Evolutionary conservation across 2,329 filamentous ascomycete species (phyloP), one percentile per base, ranked within the genome.

Genomic region (Pyrenochaeta sp.): DNA sequence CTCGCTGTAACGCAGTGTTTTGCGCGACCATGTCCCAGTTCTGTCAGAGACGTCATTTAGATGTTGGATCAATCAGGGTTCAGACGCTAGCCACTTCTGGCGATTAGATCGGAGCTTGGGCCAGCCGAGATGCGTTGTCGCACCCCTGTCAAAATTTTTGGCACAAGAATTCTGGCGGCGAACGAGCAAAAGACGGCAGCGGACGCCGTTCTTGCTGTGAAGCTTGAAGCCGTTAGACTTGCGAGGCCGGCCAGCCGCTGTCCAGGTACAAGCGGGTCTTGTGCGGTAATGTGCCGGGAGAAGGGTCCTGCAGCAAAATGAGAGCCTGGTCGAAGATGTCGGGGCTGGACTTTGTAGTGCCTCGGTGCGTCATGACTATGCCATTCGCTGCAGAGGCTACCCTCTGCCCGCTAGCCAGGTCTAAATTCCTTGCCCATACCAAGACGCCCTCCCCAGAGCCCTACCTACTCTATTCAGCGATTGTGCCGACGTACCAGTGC

Each of bases 401-500:
- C 29, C 41, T 48, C 30, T n/a, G 51, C 51, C 46, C 41, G 40
- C 51, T 52, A 41, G 43, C 35, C 38, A 40, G 35, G 41, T 40
- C 40, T 42, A 50, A 51, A 51, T 46, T 46, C 32, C 38, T 45
- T 35, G 29, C 40, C 46, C 49, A 44, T 48, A 42, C 35, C 54
- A 46, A 51, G 30, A 54, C 32, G 39, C 32, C 40, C 43, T 47
- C 45, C 49, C 35, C 43, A 32, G 35, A 31, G 19, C 44, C 39
- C 50, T 47, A 44, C 53, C 51, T 58, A 51, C 59, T 62, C 20
- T 35, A 52, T 58, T 42, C 32, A 64, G 61, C 51, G 42, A 43
- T 42, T 35, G 31, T 39, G 37, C 61, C 61, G 60, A 57, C 35
- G 35, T 36, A 41, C 42, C 44, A 34, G 41, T 46, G 35, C 57